Evolutionary conservation across 176 grass and related monocot species (phyloP).

Genomic region (Cenchrus americanus): DNA sequence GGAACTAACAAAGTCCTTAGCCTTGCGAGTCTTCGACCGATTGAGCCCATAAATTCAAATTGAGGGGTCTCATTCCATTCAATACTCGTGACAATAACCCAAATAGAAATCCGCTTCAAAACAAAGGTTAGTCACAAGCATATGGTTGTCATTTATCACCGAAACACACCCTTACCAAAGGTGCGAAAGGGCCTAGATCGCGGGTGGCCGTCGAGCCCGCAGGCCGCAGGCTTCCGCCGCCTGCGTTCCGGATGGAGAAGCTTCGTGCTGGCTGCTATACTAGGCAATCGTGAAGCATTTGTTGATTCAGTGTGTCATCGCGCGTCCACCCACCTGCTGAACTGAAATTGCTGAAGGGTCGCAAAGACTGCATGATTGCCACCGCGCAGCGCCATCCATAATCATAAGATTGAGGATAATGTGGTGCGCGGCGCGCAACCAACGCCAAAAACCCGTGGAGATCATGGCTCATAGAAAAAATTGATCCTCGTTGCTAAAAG

Average conservation of each 20-base stretch:
- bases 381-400: neutral
- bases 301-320: neutral
- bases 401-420: neutral
- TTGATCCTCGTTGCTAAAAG: neutral
- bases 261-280: neutral
- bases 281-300: neutral
- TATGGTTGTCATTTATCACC: too few relatives aligned
- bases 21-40: too few relatives aligned
- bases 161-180: too few relatives aligned
- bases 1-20: too few relatives aligned
- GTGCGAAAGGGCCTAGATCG: too few relatives aligned
- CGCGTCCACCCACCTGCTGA: neutral
- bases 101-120: too few relatives aligned
- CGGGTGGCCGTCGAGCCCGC: too few relatives aligned
- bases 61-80: too few relatives aligned
- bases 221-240: neutral
- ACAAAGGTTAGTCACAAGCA: too few relatives aligned
- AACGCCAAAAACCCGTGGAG: conserved; percentile 8
- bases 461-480: neutral
- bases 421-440: neutral
- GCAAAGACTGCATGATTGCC: neutral
- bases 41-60: too few relatives aligned
- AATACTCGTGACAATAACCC: too few relatives aligned
- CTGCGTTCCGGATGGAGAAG: neutral
- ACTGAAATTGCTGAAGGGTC: neutral